Base-by-base conservation (phyloP, 2,329 filamentous ascomycete species). In the Simplicillium sp. region DNA sequence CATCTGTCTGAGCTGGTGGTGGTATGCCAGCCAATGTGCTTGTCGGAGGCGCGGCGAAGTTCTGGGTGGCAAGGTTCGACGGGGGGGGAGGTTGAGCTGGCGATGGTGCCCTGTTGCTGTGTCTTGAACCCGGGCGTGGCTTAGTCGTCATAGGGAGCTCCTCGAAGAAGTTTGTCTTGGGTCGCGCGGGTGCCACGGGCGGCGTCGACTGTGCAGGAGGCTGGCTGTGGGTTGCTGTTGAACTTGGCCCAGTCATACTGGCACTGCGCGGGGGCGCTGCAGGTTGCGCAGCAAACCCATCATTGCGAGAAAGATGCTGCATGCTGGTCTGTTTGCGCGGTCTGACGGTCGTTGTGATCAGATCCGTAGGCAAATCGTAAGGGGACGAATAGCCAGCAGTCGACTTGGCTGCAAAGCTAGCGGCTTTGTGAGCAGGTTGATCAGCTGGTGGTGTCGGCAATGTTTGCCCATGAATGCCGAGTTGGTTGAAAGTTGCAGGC, bases 331-430 rank as follows among this genome's bases (percentile, higher is more conserved):
- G 70, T 66, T 84, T 82, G 58, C 80, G 71, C 53, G 83, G 79
- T 50, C 83, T 84, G 20, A 84, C 75, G 13, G 54, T 45, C 5
- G 51, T 56, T 18, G 47, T 54, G 31, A 65, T 50, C 25, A 98
- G 75, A 41, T 96, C 90, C 62, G 92, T 86, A 4, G 92, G 92
- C 15, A 98, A 70, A 63, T 98, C 94, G 53, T 96, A 98, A 0
- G 92, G 92, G 15, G 90, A 97, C 37, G 83, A 75, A 58, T 98
- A 98, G 7, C 90, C 89, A 42, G 86, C 86, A 62, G 94, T 97
- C 3, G 87, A 69, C 60, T 94, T 94, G 59, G 90, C 84, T 6
- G 77, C 87, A 60, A 95, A 98, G 61, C 90, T 97, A 57, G 94
- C 80, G 1, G 77, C 70, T 61, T 79, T 80, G 25, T 33, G 12